These are phyloP conservation scores for Acanthamoeba castellanii DNA, from an alignment of 208 protist genomes.

Conservation along the genomic window DNA sequence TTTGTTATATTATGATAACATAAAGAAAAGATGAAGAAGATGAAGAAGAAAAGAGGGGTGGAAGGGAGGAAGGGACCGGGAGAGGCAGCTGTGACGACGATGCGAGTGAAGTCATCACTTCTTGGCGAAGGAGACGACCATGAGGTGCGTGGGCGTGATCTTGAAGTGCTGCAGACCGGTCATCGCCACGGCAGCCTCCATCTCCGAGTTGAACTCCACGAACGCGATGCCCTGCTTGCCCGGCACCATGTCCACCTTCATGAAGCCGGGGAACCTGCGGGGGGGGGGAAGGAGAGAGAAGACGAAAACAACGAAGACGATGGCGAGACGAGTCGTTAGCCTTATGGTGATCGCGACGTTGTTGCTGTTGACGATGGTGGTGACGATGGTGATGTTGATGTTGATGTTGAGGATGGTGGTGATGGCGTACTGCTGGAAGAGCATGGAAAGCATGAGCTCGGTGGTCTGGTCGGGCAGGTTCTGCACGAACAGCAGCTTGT, in stretches of 20 bases:
- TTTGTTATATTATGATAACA: conserved; percentile 11
- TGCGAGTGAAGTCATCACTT: neutral
- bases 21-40: neutral
- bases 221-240: conserved; percentile 87
- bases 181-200: conserved; percentile 85
- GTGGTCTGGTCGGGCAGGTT: conserved; percentile 86
- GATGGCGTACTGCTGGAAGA: conserved; percentile 86
- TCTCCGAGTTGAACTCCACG: conserved; percentile 88
- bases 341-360: too few relatives aligned
- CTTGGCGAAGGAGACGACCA: conserved; percentile 73
- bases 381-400: neutral
- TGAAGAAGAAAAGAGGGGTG: neutral
- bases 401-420: neutral
- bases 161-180: conserved; percentile 82
- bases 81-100: neutral
- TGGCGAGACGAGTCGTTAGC: too few relatives aligned
- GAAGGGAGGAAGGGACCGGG: neutral
- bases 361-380: neutral
- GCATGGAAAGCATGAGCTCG: conserved; percentile 85
- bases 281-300: neutral
- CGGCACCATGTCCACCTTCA: conserved; percentile 86
- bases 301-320: neutral
- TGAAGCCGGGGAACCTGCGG: conserved; percentile 83
- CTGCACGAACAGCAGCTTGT: conserved; percentile 88
- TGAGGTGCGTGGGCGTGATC: conserved; percentile 58